Evolutionary conservation across 2,329 filamentous ascomycete species (phyloP), one percentile per base, ranked within the genome.

Genomic region (Colletotrichum truncatum): DNA sequence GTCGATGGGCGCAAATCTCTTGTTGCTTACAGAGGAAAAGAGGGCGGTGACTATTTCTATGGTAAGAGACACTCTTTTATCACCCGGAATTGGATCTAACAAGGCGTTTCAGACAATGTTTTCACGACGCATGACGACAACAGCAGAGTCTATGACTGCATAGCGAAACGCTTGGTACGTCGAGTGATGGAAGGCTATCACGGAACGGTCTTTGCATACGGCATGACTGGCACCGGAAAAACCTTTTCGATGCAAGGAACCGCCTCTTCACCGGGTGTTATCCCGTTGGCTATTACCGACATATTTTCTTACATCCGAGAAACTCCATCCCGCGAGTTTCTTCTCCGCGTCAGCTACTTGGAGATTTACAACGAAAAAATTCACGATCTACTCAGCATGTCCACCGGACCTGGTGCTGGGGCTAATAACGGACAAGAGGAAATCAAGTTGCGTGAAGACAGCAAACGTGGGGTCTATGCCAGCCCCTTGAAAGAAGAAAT

Each of bases 231-330:
- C 67, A 98, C 96, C 0, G 96, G 96, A 71, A 99, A 99, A 82
- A 99, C 96, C 1, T 99, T 98, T 77, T 98, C 95, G 38, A 99
- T 99, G 96, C 96, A 99, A 82, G 96, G 96, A 71, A 99, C 96
- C 10, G 94, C 94, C 46, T 93, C 93, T 3, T 97, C 94, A 38
- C 96, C 96, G 1, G 96, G 96, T 81, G 96, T 99, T 26, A 99
- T 99, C 60, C 96, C 96, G 6, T 84, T 98, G 38, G 96, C 96
- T 38, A 98, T 99, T 72, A 98, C 96, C 68, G 96, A 99, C 75
- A 99, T 99, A 55, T 99, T 99, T 78, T 98, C 96, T 0, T 99
- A 98, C 77, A 99, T 99, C 71, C 91, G 96, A 63, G 96, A 99
- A 80, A 98, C 96, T 1, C 96, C 96, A 0, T 93, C 94, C 34